These are phyloP conservation scores for Cladosporium colombiae DNA, from an alignment of 2,329 filamentous ascomycete species.

Conservation along the genomic window DNA sequence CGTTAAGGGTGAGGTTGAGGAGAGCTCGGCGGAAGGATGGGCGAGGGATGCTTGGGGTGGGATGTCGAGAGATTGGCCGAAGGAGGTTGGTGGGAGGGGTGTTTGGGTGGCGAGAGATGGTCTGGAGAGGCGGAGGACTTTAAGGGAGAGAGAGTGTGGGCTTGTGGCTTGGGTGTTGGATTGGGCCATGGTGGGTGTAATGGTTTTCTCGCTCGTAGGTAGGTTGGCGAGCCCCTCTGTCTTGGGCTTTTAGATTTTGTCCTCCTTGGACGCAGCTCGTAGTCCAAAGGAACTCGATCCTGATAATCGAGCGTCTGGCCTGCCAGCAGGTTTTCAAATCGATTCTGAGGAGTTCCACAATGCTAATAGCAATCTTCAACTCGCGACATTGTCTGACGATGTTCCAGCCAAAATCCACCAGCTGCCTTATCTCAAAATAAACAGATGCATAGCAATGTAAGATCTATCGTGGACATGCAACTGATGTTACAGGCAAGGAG, in stretches of 20 bases:
- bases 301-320: background rate
- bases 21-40: conserved; percentile 57
- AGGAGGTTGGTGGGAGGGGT: conserved; percentile 57
- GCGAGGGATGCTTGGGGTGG: conserved; percentile 70
- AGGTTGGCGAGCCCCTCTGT: background rate
- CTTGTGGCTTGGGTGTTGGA: background rate
- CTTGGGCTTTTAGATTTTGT: background rate
- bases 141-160: conserved; percentile 81
- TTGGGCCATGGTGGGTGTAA: background rate
- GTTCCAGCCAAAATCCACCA: background rate
- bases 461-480: background rate
- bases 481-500: background rate
- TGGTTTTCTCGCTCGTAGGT: background rate
- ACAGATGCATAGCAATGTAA: background rate
- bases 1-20: conserved; percentile 57
- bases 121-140: conserved; percentile 79
- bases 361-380: background rate
- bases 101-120: conserved; percentile 74
- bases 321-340: background rate
- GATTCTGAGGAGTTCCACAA: background rate
- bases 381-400: background rate
- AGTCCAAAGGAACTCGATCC: background rate
- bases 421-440: background rate
- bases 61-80: conserved; percentile 50
- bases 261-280: background rate